Evolutionary conservation across 2,329 filamentous ascomycete genomes (phyloP), one percentile per base, ranked within the genome.

Genomic region (Ophiostoma triangulosporum): DNA sequence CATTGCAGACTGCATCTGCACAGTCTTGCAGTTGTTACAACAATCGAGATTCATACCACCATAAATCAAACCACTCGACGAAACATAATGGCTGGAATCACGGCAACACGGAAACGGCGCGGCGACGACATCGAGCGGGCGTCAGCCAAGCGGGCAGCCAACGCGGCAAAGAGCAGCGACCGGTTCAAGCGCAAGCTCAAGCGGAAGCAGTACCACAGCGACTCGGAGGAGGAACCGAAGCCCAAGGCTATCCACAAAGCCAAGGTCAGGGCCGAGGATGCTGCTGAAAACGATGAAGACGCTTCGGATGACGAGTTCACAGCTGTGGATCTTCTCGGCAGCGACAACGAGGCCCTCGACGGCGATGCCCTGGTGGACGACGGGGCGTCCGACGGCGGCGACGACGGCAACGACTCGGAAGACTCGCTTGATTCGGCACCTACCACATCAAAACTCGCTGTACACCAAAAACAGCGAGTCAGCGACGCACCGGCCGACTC

Each of bases 321-420:
- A 29, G 70, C 75, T 2, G 73, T 77, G 57, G 71, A 78, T 58
- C 67, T 80, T 15, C 68, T 78, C 50, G 76, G 78, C 62, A 78
- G 75, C 5, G 76, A 80, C 60, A 62, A 71, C n/a, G 76, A 79
- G 53, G 75, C 78, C 52, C 70, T 80, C 51, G 71, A 78, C 59
- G 72, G 72, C 51, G 71, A 78, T 59, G 72, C 72, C 40, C 63
- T 65, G 6, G 74, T 72, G 17, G 76, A 80, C 56, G 74, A 78
- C 40, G 68, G 71, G 2, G 51, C 49, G 3, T 48, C 55, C 20
- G 32, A 58, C 15, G 65, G 68, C 3, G 66, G 66, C n/a, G 63
- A 62, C 3, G 63, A 64, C 17, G 66, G 66, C 14, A 63, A 63
- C 2, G 63, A 64, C n/a, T 61, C 60, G 9, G 69, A 70, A 3